Percentiles rank a stretch among this genome's conserved stretches.
Evolutionary conservation across 2,329 filamentous ascomycete species (phyloP).

Genomic region (Trichoderma aggressivum): DNA sequence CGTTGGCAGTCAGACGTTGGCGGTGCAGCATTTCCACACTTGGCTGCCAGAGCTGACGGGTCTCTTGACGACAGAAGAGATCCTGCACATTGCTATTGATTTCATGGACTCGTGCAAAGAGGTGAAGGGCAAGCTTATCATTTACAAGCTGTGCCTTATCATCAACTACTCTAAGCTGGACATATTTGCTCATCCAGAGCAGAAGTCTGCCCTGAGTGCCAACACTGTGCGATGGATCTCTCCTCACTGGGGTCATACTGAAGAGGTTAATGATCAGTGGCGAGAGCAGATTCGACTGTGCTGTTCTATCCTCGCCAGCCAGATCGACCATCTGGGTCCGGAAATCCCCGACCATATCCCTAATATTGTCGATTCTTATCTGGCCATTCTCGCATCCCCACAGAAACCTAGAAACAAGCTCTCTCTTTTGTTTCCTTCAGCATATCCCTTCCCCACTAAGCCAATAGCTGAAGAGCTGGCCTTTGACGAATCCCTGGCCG

Average conservation of each 20-base stretch:
- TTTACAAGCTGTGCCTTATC: slow-evolving; percentile 90
- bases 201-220: slow-evolving; percentile 67
- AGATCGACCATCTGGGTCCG: slow-evolving; percentile 72
- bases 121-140: slow-evolving; percentile 84
- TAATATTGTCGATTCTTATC: slow-evolving; percentile 86
- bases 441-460: slow-evolving; percentile 83
- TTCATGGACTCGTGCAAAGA: slow-evolving; percentile 87
- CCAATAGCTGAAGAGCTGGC: slow-evolving; percentile 55
- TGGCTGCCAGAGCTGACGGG: slow-evolving; percentile 91
- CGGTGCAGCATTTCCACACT: slow-evolving; percentile 93
- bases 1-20: slow-evolving; percentile 89
- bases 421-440: slow-evolving; percentile 83
- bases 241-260: slow-evolving; percentile 83
- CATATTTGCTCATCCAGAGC: slow-evolving; percentile 75
- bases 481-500: slow-evolving; percentile 84
- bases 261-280: slow-evolving; percentile 77
- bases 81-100: slow-evolving; percentile 84
- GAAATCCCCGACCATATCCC: slow-evolving; percentile 87
- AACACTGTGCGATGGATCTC: slow-evolving; percentile 89
- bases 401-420: slow-evolving; percentile 60
- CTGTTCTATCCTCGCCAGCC: slow-evolving; percentile 85
- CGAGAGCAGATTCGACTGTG: slow-evolving; percentile 89
- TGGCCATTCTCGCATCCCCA: slow-evolving; percentile 62
- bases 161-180: slow-evolving; percentile 84
- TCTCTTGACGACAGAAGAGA: slow-evolving; percentile 75